phyloP scores from a whole-genome alignment of 2,329 filamentous ascomycete species.

The Microcyclospora pomicola region DNA sequence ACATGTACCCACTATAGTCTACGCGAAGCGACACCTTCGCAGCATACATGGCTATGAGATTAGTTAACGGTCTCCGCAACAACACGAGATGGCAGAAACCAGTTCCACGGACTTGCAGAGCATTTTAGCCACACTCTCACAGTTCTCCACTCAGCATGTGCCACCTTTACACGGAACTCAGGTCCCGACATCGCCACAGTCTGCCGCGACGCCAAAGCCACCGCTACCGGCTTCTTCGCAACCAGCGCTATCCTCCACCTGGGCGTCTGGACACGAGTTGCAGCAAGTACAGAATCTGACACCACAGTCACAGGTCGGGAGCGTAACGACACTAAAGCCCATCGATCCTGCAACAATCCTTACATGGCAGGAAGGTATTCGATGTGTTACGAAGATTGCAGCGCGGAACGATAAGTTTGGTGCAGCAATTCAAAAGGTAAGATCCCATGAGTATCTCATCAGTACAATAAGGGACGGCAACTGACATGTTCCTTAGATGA shows the following conservation, averaged over 20 bases:
- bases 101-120: conserved; percentile 15
- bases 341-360: conserved; percentile 36
- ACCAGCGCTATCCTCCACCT: not conserved
- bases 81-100: not conserved
- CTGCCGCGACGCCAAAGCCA: not conserved
- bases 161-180: not conserved
- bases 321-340: conserved; percentile 8
- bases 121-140: conserved; percentile 23
- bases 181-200: conserved; percentile 1
- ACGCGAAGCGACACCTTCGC: no score
- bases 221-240: no score
- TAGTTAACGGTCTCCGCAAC: no score
- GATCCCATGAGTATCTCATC: not conserved
- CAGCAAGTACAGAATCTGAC: no score
- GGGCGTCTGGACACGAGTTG: not conserved
- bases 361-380: conserved; percentile 33
- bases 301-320: no score
- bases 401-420: conserved; percentile 31
- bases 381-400: conserved; percentile 34
- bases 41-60: no score
- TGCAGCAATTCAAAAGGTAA: conserved; percentile 26
- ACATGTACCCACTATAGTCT: no score
- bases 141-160: conserved; percentile 8
- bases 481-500: conserved; percentile 32
- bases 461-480: not conserved